Base-by-base conservation (phyloP, 108 stramenopile genomes). In the Schizochytrium sp. region DNA sequence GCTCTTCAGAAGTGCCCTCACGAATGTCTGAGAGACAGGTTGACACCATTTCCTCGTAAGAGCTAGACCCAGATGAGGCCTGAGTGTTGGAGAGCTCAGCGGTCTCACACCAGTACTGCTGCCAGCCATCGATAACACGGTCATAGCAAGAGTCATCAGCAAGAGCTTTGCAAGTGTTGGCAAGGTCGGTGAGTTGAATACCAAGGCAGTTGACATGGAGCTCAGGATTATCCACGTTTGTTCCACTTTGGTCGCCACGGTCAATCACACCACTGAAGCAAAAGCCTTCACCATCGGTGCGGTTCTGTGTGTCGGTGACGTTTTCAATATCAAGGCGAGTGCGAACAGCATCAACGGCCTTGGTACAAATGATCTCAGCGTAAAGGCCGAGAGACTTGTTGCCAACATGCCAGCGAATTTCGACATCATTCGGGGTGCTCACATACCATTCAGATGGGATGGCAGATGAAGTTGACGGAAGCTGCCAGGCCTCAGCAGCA, bases 91-190 rank as follows among this genome's bases (percentile, higher is more conserved):
- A 15, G 49, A 83, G 50, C 49, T 83, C 73, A 38, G 73, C 73
- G 45, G 46, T 83, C 73, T 47, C 46, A 50, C 73, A 83, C 73
- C 73, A 83, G 73, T 83, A 83, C 73, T 83, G 49, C 1, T 53
- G 46, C 49, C 50, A 53, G 73, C 50, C 73, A 53, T 17, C 17
- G 44, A 83, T 50, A 38, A 19, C 53, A 50, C 50, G 50, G 49
- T 83, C 44, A 50, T 53, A 53, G 73, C 73, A 83, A 8, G 46
- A n/a, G 50, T 83, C 73, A 50, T 83, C 50, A 4, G 50, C 40
- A 4, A 83, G 73, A 4, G 73, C 73, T 50, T 83, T 83, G 50
- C 73, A 83, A 50, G 73, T 83, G 73, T 47, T 83, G 73, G 53
- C 49, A 19, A 83, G 5, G 49, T 83, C 73, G 0, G 10, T 7